These are phyloP conservation scores for Cyphellophora europaea DNA, from an alignment of 2,329 filamentous ascomycete genomes.

Conservation along the genomic window DNA sequence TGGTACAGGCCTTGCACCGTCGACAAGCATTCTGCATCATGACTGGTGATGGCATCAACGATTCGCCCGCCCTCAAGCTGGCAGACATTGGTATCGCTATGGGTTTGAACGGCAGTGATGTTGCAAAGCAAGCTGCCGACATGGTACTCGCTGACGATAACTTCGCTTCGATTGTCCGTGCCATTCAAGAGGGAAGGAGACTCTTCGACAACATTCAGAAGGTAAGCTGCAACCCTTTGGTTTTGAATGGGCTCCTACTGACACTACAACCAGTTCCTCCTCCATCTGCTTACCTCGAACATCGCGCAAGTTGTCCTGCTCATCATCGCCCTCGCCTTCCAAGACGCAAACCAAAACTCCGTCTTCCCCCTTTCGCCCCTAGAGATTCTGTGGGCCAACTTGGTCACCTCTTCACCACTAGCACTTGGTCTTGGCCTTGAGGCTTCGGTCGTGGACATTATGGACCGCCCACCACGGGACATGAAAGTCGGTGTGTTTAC, in stretches of 20 bases:
- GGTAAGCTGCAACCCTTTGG: conserved; percentile 1
- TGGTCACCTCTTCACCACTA: conserved; percentile 77
- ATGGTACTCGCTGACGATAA: conserved; percentile 75
- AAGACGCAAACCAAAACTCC: conserved; percentile 59
- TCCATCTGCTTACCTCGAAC: conserved; percentile 70
- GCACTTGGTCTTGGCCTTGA: conserved; percentile 81
- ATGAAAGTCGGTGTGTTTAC: conserved; percentile 31
- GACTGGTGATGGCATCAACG: conserved; percentile 80
- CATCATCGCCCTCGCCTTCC: conserved; percentile 71
- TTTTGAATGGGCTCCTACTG: not conserved
- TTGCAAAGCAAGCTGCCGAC: conserved; percentile 81
- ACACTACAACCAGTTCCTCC: conserved; percentile 53
- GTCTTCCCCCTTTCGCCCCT: conserved; percentile 79
- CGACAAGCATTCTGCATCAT: conserved; percentile 58
- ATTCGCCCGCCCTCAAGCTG: conserved; percentile 62
- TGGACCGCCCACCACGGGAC: conserved; percentile 69
- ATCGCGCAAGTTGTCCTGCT: conserved; percentile 76
- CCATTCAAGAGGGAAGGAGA: conserved; percentile 67
- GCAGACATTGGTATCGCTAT: conserved; percentile 89
- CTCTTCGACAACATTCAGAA: conserved; percentile 75
- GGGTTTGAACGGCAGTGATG: conserved; percentile 66
- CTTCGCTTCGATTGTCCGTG: conserved; percentile 70
- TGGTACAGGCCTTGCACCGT: conserved; percentile 6
- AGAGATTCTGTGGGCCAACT: conserved; percentile 86
- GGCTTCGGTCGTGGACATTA: conserved; percentile 62